phyloP scores from a whole-genome alignment of 2,329 filamentous ascomycete genomes.

The Alternaria gansuensis region DNA sequence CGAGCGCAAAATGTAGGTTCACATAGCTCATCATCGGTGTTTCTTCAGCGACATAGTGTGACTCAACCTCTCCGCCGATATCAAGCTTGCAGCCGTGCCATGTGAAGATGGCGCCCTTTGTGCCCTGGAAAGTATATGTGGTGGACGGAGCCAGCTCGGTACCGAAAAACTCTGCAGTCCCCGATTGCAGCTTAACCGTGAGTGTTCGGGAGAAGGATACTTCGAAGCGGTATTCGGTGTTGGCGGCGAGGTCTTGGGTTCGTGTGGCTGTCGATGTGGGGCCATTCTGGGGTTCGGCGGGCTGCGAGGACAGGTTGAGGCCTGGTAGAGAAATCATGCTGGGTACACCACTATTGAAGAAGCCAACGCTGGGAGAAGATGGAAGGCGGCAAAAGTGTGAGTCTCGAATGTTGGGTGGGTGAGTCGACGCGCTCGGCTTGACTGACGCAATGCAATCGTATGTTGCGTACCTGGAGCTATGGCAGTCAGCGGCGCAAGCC shows the following conservation, averaged over 20 bases:
- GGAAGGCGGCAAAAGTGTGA: neutral
- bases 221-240: slow-evolving; percentile 58
- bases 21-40: slow-evolving; percentile 82
- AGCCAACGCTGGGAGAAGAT: neutral
- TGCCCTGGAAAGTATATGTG: slow-evolving; percentile 80
- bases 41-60: slow-evolving; percentile 76
- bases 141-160: slow-evolving; percentile 87
- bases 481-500: neutral
- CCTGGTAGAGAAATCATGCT: slow-evolving; percentile 57
- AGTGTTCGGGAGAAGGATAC: slow-evolving; percentile 48
- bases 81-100: slow-evolving; percentile 91
- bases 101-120: slow-evolving; percentile 88
- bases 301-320: slow-evolving; percentile 54
- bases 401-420: neutral
- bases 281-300: slow-evolving; percentile 36
- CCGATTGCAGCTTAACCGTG: slow-evolving; percentile 71
- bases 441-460: neutral
- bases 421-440: neutral
- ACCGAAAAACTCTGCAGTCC: slow-evolving; percentile 92
- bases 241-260: slow-evolving; percentile 55
- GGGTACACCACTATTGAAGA: neutral
- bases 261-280: slow-evolving; percentile 42
- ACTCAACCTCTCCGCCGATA: slow-evolving; percentile 73
- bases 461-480: neutral
- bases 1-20: slow-evolving; percentile 88